Percentiles rank a stretch among this genome's conserved stretches.
Conservation (phyloP, 495 filamentous ascomycete species). For the Aspergillus baeticus region DNA sequence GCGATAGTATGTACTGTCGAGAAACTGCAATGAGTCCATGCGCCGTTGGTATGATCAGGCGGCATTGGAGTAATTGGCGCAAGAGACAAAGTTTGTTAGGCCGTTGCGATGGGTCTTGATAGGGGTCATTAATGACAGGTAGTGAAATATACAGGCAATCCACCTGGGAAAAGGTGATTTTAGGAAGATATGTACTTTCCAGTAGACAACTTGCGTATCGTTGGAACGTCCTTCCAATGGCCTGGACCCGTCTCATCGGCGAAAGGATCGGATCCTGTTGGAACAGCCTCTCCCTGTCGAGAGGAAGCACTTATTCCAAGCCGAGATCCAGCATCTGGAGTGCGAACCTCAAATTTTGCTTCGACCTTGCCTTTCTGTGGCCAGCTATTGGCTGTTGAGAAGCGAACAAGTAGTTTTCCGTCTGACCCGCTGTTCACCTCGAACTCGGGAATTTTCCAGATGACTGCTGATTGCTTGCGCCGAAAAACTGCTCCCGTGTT, state of each 20-base stretch:
- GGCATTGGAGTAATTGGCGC: background rate
- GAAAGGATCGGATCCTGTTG: constrained; percentile 60
- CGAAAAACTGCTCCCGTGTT: constrained; percentile 64
- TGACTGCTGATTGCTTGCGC: constrained; percentile 82
- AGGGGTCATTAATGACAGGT: background rate
- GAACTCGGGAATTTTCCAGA: constrained; percentile 87
- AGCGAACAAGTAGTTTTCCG: constrained; percentile 76
- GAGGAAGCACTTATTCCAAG: constrained; percentile 56
- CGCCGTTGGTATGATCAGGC: background rate
- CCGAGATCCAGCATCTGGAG: constrained; percentile 53
- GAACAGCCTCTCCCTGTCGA: constrained; percentile 16
- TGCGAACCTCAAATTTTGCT: constrained; percentile 74
- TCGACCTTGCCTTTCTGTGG: constrained; percentile 76
- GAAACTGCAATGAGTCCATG: background rate
- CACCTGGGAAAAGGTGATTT: constrained; percentile 15
- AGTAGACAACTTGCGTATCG: constrained; percentile 69
- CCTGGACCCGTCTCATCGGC: constrained; percentile 56
- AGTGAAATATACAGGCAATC: background rate
- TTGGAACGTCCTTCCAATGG: constrained; percentile 72
- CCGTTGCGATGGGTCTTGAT: background rate
- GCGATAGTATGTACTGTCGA: constrained; percentile 1
- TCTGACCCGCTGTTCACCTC: constrained; percentile 49
- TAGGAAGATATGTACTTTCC: constrained; percentile 66
- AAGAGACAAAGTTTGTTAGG: background rate
- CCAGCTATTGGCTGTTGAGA: constrained; percentile 71